A percentile compares a stretch with the other conserved stretches of the same genome.
These are phyloP conservation scores for Tulasnella sp. DNA, from an alignment of 768 basidiomycete genomes.

Conservation along the genomic window DNA sequence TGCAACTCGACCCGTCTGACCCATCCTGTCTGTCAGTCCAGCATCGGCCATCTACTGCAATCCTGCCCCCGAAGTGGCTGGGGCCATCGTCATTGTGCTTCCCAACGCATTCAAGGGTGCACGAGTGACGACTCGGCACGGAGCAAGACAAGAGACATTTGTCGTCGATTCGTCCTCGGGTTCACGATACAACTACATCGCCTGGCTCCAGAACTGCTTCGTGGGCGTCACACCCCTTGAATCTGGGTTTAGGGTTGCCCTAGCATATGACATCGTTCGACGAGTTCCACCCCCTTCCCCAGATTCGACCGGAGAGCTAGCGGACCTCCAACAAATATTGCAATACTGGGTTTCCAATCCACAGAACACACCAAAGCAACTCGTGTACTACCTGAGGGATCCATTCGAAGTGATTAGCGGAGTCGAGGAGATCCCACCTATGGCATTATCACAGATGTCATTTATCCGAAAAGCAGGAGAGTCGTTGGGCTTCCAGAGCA, in stretches of 20 bases:
- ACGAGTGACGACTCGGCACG: not conserved
- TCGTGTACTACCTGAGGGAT: slow-evolving; percentile 1
- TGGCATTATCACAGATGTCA: not conserved
- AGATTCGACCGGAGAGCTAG: not conserved
- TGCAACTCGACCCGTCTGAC: too few relatives aligned
- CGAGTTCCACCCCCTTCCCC: not conserved
- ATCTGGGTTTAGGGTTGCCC: not conserved
- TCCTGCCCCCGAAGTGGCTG: not conserved
- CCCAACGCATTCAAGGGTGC: not conserved
- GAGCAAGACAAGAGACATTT: not conserved
- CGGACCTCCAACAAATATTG: not conserved
- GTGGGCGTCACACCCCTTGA: not conserved
- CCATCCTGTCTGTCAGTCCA: not conserved
- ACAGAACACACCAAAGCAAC: not conserved
- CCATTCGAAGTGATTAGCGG: not conserved
- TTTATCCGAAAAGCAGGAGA: not conserved
- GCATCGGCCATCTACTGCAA: not conserved
- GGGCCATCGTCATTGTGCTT: not conserved
- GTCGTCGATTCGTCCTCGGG: not conserved
- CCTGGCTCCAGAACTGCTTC: not conserved
- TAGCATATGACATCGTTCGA: not conserved
- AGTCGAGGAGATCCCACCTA: not conserved
- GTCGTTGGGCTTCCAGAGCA: not conserved
- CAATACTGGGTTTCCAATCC: not conserved
- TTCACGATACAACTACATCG: not conserved